phyloP scores from a whole-genome alignment of 1,284 basidiomycete genomes.

The Microbotryomycetes sp. region DNA sequence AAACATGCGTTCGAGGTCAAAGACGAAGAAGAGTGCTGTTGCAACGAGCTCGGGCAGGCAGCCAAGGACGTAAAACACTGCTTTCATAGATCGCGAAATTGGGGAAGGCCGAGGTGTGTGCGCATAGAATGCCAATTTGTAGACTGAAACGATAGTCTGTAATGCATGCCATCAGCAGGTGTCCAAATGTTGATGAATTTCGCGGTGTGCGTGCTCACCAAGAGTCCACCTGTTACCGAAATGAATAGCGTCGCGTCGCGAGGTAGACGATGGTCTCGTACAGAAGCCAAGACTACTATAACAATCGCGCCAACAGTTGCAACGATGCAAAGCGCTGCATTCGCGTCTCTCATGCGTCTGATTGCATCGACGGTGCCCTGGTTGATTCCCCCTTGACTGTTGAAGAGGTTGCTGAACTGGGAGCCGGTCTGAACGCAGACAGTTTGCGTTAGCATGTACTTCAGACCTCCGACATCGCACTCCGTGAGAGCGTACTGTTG shows the following conservation, averaged over 20 bases:
- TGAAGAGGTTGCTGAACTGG: not conserved
- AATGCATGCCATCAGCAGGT: not conserved
- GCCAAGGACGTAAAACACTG: slow-evolving; percentile 17
- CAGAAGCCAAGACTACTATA: no score
- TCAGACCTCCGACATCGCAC: not conserved
- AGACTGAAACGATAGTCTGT: slow-evolving; percentile 5
- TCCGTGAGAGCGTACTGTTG: not conserved
- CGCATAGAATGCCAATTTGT: slow-evolving; percentile 9
- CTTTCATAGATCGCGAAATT: slow-evolving; percentile 1
- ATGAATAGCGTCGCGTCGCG: not conserved
- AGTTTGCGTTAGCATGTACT: not conserved
- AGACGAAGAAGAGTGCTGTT: not conserved
- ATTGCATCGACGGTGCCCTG: not conserved
- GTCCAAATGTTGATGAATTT: not conserved
- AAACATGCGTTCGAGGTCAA: slow-evolving; percentile 10
- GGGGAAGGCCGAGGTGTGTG: not conserved
- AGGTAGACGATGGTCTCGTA: no score
- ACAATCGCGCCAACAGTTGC: not conserved
- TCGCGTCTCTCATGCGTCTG: slow-evolving; percentile 5
- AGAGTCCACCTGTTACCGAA: not conserved
- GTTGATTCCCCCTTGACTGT: not conserved
- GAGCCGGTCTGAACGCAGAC: not conserved
- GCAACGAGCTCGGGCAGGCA: slow-evolving; percentile 11
- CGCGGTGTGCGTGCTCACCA: not conserved
- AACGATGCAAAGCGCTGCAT: not conserved